Base-by-base conservation (phyloP, 768 basidiomycete genomes). In the Termitomyces heimii region DNA sequence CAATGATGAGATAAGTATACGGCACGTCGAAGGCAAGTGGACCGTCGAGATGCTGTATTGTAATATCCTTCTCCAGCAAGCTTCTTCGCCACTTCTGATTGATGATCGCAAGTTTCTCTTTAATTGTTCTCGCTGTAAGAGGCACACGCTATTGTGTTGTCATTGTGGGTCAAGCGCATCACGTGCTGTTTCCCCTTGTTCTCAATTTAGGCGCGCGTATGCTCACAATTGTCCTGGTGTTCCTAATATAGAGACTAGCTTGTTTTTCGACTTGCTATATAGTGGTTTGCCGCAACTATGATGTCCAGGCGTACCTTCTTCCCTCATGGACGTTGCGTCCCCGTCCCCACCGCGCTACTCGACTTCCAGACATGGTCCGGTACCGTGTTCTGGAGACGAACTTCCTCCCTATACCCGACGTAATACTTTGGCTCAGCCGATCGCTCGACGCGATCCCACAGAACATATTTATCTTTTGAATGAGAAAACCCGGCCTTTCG, bases 391-490 rank as follows among this genome's bases (percentile, higher is more conserved):
- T 72, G 73, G 63, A 59, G 65, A 68, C 60, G 77, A 78, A 61
- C 76, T 79, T 53, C 79, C 80, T 59, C 64, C 77, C 31, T 81
- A 80, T 70, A 72, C 76, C 66, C 77, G 77, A 57, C 76, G 77
- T 58, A 74, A 74, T 67, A 76, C 76, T 53, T 71, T 76, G 50
- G 66, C 71, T 53, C 75, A 73, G 45, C 70, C 76, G 42, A 62
- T 73, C 60, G 63, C 63, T 65, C 71, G 68, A 53, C 74, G 76
- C 47, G 77, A 79, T 51, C 76, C 77, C 31, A 78, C 77, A n/a
- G 77, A 80, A 63, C 80, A 82, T 57, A 60, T 75, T 37, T 80
- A 74, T 61, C 68, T 73, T 40, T 63, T 77, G 47, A 62, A 67
- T 26, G 77, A 78, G 55, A 78, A 75, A 61, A 68, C 67, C 54